A percentile compares a stretch with the other conserved stretches of the same genome.
These are phyloP conservation scores for Tolypocladium cylindrosporum DNA, from an alignment of 2,329 filamentous ascomycete genomes.

Conservation along the genomic window DNA sequence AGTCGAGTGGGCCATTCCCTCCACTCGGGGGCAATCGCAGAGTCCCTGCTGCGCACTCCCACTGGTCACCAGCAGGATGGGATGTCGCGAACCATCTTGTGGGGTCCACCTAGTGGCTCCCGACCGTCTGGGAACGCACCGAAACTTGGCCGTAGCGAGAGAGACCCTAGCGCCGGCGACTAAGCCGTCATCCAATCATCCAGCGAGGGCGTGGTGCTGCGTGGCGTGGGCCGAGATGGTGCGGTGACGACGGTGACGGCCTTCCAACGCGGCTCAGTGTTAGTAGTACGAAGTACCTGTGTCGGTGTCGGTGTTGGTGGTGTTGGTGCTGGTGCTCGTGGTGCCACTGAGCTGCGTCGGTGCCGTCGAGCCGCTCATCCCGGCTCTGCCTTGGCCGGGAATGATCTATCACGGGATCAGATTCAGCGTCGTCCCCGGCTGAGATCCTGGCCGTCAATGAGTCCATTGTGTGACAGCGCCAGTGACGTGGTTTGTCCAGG, in stretches of 20 bases:
- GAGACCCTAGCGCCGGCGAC: constrained; percentile 11
- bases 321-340: neutral
- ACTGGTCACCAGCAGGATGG: constrained; percentile 10
- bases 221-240: neutral
- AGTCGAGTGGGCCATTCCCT: constrained; percentile 5
- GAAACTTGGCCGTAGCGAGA: constrained; percentile 13
- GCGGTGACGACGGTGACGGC: neutral
- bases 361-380: neutral
- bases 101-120: constrained; percentile 17
- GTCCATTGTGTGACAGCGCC: neutral
- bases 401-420: neutral
- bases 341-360: neutral
- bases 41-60: neutral
- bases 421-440: neutral
- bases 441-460: neutral
- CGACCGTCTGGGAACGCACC: constrained; percentile 22
- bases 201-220: neutral
- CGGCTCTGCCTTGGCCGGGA: neutral
- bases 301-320: neutral
- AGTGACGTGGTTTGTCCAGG: neutral
- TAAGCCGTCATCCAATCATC: constrained; percentile 1
- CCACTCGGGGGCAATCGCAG: neutral
- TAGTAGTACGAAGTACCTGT: neutral
- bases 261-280: neutral
- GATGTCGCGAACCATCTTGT: constrained; percentile 18